phyloP scores from a whole-genome alignment of 805 yeast genomes.

The Spathaspora sp. region DNA sequence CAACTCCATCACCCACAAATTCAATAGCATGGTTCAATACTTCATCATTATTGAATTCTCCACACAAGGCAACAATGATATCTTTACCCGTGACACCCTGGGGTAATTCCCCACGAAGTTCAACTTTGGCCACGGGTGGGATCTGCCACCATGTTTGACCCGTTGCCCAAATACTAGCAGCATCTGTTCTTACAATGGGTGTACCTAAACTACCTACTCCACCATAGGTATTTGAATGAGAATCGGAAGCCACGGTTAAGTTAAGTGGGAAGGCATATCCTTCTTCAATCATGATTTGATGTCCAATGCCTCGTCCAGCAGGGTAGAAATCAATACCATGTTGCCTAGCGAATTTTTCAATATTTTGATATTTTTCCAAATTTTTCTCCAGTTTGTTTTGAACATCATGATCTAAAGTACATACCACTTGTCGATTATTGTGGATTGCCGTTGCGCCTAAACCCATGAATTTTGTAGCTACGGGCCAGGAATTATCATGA shows the following conservation, averaged over 20 bases:
- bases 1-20: slow-evolving; percentile 80
- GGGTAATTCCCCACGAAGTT: slow-evolving; percentile 76
- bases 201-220: slow-evolving; percentile 96
- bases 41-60: slow-evolving; percentile 86
- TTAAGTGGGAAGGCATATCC: slow-evolving; percentile 96
- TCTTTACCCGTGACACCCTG: slow-evolving; percentile 93
- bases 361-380: slow-evolving; percentile 80
- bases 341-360: slow-evolving; percentile 81
- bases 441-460: slow-evolving; percentile 83
- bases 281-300: slow-evolving; percentile 98
- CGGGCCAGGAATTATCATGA: slow-evolving; percentile 99
- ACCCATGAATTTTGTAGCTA: slow-evolving; percentile 93
- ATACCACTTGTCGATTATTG: slow-evolving; percentile 87
- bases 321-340: slow-evolving; percentile 97
- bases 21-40: slow-evolving; percentile 93
- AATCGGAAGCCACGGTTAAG: slow-evolving; percentile 93
- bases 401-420: slow-evolving; percentile 96
- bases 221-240: slow-evolving; percentile 97
- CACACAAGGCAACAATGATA: slow-evolving; percentile 94
- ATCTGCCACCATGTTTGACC: slow-evolving; percentile 99
- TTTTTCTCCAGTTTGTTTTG: slow-evolving; percentile 91
- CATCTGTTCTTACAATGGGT: slow-evolving; percentile 97
- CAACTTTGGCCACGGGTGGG: slow-evolving; percentile 96
- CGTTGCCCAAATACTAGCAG: slow-evolving; percentile 99
- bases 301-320: slow-evolving; percentile 99